A percentile compares a stretch with the other conserved stretches of the same genome.
phyloP scores from a whole-genome alignment of 139 green algal genomes.

The Medakamo hakoo region DNA sequence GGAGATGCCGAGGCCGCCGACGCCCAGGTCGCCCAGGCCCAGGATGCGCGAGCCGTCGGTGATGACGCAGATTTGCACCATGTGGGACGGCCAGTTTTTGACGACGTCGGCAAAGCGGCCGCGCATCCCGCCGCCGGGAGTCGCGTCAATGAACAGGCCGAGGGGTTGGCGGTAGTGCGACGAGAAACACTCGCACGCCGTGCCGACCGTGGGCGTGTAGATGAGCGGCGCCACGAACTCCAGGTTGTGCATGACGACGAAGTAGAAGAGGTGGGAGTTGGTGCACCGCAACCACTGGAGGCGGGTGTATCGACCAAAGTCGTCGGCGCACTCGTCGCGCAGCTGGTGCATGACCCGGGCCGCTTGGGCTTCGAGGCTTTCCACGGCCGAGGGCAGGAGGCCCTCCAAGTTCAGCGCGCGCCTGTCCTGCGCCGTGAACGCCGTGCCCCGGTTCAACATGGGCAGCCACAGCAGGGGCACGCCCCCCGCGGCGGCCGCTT shows the following conservation, averaged over 20 bases:
- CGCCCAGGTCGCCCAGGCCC: conserved; percentile 41
- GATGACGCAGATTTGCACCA: conserved; percentile 37
- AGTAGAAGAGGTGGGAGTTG: conserved; percentile 20
- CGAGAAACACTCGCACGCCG: conserved; percentile 65
- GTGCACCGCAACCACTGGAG: conserved; percentile 11
- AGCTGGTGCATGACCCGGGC: conserved; percentile 23
- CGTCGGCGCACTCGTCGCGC: neutral
- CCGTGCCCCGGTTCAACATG: conserved; percentile 10
- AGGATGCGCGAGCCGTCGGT: conserved; percentile 39
- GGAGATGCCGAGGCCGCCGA: conserved; percentile 38
- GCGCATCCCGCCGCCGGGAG: conserved; percentile 21
- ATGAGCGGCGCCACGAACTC: conserved; percentile 17
- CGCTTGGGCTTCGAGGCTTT: conserved; percentile 20
- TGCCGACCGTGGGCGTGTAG: conserved; percentile 68
- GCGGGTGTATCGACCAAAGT: conserved; percentile 14
- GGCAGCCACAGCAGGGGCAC: neutral
- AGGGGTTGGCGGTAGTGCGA: conserved; percentile 19
- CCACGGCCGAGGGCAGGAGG: conserved; percentile 21
- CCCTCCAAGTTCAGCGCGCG: conserved; percentile 12
- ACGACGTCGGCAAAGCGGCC: conserved; percentile 24
- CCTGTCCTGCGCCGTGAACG: conserved; percentile 12
- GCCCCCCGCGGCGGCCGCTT: too few species aligned
- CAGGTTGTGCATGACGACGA: conserved; percentile 13
- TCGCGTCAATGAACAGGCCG: conserved; percentile 41
- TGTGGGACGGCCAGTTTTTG: conserved; percentile 27